phyloP scores from a whole-genome alignment of 208 protist genomes.

The Borovskyia barvae region DNA sequence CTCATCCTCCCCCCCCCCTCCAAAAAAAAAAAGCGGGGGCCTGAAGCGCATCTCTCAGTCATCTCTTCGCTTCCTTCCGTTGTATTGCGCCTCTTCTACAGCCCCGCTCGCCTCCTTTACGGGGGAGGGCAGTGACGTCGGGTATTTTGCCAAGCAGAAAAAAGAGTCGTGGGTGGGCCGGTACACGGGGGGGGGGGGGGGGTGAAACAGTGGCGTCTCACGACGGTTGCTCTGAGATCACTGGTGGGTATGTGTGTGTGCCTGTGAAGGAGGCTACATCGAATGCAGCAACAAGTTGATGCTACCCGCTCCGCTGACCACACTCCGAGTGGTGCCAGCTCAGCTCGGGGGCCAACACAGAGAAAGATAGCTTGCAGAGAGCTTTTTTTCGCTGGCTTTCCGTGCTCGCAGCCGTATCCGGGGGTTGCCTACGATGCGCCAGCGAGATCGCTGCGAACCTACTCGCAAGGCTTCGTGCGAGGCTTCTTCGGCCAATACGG shows the following conservation, averaged over 20 bases:
- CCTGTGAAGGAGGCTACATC: too few relatives aligned
- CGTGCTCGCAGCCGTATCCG: background rate
- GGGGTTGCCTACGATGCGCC: background rate
- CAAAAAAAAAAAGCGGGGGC: too few relatives aligned
- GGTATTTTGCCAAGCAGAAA: constrained; percentile 2
- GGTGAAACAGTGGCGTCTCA: too few relatives aligned
- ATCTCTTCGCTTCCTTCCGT: constrained; percentile 5
- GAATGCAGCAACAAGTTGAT: too few relatives aligned
- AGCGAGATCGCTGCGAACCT: background rate
- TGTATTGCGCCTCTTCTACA: background rate
- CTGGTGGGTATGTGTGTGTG: too few relatives aligned
- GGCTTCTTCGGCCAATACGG: constrained; percentile 72
- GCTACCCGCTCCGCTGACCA: background rate
- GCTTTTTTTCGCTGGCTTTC: constrained; percentile 76
- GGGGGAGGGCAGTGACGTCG: background rate
- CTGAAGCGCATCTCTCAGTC: background rate
- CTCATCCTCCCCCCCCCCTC: background rate
- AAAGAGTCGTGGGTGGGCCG: too few relatives aligned
- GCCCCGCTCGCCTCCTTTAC: background rate
- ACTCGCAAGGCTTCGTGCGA: constrained; percentile 30
- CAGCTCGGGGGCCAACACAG: constrained; percentile 3
- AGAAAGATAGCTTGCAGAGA: constrained; percentile 46
- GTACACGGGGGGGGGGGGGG: too few relatives aligned
- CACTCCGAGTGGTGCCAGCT: background rate
- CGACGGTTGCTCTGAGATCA: too few relatives aligned